Conservation (phyloP, 2,329 filamentous ascomycete species). For the Colletotrichum sojae region DNA sequence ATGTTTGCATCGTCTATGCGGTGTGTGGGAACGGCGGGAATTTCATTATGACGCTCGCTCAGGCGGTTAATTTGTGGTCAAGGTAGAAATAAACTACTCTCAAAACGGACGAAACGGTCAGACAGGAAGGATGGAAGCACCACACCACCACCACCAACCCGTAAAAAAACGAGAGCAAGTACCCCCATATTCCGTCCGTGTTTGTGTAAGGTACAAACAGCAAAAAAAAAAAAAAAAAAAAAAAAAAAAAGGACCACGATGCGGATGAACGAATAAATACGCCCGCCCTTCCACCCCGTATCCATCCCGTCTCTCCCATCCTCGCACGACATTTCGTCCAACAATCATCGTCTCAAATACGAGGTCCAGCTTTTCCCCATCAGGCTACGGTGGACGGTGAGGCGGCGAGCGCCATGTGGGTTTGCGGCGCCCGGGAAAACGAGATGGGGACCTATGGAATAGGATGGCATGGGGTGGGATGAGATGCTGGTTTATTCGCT, state of each 20-base stretch:
- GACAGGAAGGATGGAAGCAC: too few relatives aligned
- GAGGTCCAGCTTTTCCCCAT: background rate
- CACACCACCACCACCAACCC: too few relatives aligned
- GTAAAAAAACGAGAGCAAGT: too few relatives aligned
- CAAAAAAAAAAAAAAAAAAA: background rate
- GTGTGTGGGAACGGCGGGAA: background rate
- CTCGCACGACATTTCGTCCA: background rate
- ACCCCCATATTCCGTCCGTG: background rate
- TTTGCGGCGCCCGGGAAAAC: background rate
- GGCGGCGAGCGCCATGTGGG: background rate
- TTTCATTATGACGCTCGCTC: background rate
- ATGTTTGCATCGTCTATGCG: background rate
- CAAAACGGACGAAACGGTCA: too few relatives aligned
- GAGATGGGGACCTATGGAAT: background rate
- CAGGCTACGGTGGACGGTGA: background rate
- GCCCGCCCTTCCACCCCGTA: constrained; percentile 6
- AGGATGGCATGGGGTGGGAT: constrained; percentile 3
- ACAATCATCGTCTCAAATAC: constrained; percentile 12
- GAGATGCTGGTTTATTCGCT: constrained; percentile 14
- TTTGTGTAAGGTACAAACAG: constrained; percentile 18
- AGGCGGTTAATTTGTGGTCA: background rate
- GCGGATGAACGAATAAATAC: constrained; percentile 12
- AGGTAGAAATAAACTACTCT: background rate
- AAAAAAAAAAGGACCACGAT: background rate
- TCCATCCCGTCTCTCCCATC: background rate